Evolutionary conservation across 1,284 basidiomycete species (phyloP), one percentile per base, ranked within the genome.

Genomic region (Austroboletus novae-zelandiae): DNA sequence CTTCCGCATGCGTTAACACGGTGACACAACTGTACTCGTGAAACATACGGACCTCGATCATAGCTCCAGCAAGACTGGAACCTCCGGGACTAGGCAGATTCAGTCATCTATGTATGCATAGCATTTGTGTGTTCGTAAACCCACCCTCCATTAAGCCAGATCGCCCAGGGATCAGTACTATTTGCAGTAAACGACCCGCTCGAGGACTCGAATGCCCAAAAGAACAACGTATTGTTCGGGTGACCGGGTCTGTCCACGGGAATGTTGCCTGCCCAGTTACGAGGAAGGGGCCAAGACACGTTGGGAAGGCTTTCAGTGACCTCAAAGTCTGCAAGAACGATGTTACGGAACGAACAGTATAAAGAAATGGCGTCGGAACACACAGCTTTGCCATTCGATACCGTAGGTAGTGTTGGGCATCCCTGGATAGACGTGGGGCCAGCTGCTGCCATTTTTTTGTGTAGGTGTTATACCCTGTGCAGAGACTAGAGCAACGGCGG

Each of bases 121-220:
- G 3, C 1, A 8, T 62, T 0, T 47, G 25, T 31, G 7, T 2
- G 13, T 40, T 53, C 50, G 42, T 17, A 32, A 13, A 59, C 78
- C 53, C 65, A 84, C 76, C 86, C 86, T 65, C 85, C 85, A 55
- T 87, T 87, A 15, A 89, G 67, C 84, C 84, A 89, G 42, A 89
- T 84, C 8, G 76, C 78, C 86, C 86, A 89, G 9, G 85, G 86
- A 27, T 79, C 72, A 7, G 64, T 64, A 34, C 60, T 62, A 29
- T 62, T 54, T 5, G 64, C 58, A 1, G 83, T 84, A 41, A 89
- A 68, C 4, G 84, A 86, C 0, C 85, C 85, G 3, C 72, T 64
- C 1, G 71, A 69, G 46, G 78, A 79, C 61, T 89, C 86, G 52
- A 83, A 80, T 1, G 74, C 86, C 75, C 80, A 80, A 63, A 89